Conservation (phyloP, 1,139 yeast genomes). For the Geotrichum bryndzae region DNA sequence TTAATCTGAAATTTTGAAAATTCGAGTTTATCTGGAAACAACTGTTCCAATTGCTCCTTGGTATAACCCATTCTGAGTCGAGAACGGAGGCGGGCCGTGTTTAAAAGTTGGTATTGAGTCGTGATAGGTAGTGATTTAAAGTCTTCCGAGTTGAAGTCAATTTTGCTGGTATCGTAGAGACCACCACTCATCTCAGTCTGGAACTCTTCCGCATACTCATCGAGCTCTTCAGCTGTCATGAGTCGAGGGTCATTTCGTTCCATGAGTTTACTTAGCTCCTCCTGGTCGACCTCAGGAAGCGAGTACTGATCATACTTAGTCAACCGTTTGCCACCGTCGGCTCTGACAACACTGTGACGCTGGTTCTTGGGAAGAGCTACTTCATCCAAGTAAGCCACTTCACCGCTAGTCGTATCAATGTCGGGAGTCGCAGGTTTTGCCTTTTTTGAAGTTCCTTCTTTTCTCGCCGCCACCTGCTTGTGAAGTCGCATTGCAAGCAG, state of each 20-base stretch:
- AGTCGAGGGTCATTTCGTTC: slow-evolving; percentile 58
- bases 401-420: slow-evolving; percentile 11
- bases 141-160: slow-evolving; percentile 39
- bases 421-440: slow-evolving; percentile 18
- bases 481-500: slow-evolving; percentile 38
- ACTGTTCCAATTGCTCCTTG: slow-evolving; percentile 71
- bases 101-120: slow-evolving; percentile 81
- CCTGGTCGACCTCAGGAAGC: slow-evolving; percentile 60
- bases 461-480: slow-evolving; percentile 13
- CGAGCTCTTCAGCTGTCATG: slow-evolving; percentile 66
- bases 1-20: slow-evolving; percentile 90
- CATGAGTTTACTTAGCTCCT: slow-evolving; percentile 37
- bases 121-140: slow-evolving; percentile 52
- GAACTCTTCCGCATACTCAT: slow-evolving; percentile 52
- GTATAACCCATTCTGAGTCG: slow-evolving; percentile 92
- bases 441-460: slow-evolving; percentile 28
- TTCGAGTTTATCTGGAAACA: slow-evolving; percentile 82
- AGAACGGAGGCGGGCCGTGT: slow-evolving; percentile 75
- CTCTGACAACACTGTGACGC: slow-evolving; percentile 6
- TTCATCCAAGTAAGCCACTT: slow-evolving; percentile 30
- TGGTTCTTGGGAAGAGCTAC: slow-evolving; percentile 18
- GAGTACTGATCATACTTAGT: slow-evolving; percentile 68
- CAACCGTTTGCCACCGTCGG: slow-evolving; percentile 5
- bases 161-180: slow-evolving; percentile 26
- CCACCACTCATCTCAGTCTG: slow-evolving; percentile 53